Evolutionary conservation across 352 stramenopile species (phyloP), one percentile per base, ranked within the genome.

Genomic region (Globisporangium spinosum): DNA sequence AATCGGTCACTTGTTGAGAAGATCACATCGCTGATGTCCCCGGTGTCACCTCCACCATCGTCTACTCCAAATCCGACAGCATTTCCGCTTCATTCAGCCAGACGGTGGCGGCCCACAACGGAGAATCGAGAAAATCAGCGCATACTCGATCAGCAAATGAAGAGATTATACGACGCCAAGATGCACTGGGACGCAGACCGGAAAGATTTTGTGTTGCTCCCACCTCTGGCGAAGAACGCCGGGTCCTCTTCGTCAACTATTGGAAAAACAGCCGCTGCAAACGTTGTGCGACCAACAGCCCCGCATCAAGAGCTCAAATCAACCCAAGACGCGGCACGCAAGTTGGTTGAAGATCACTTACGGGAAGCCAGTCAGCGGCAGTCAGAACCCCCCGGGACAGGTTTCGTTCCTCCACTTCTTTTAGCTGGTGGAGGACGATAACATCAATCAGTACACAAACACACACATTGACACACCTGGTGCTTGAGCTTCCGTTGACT

Each of bases 181-280:
- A 79, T 82, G 75, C 70, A 81, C 53, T 85, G 75, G 75, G 71
- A 82, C 49, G 54, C 75, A 2, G 55, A 67, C 1, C 74, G 70
- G 43, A 70, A 73, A 45, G 72, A 70, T 12, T 76, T 84, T 40
- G 69, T 74, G 15, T 13, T 83, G 32, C 13, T 17, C 49, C 71
- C 62, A 70, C 68, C 70, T 73, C 58, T 64, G 54, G 47, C 67
- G 64, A 76, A 64, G 45, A 64, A 40, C 61, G 58, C 62, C 70
- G 13, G 54, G 56, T 27, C 23, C 23, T 56, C 56, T 22, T 63
- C 45, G 35, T 38, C 34, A 38, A 38, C 34, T 12, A 64, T 32
- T 29, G 25, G 12, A 23, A 62, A 40, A 54, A 9, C 9, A 62
- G 6, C 51, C 4, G 5, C 23, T 17, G 38, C 9, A 27, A 25